These are phyloP conservation scores for Salix viminalis DNA, from an alignment of 345 rosid genomes.

Conservation along the genomic window DNA sequence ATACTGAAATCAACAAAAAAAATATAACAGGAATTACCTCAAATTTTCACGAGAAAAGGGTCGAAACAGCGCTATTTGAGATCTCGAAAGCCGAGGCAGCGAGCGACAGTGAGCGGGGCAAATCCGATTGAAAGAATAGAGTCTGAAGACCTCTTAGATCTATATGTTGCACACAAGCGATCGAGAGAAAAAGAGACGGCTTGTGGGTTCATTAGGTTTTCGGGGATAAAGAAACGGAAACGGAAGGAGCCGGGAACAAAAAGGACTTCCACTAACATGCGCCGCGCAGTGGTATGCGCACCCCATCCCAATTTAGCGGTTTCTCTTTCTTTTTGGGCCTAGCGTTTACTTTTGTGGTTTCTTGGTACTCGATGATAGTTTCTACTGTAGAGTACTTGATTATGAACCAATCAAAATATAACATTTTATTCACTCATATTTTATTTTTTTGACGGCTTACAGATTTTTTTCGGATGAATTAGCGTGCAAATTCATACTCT, in stretches of 20 bases:
- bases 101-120: neutral
- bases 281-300: neutral
- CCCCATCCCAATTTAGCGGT: neutral
- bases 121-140: neutral
- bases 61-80: too few relatives aligned
- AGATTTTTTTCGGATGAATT: too few relatives aligned
- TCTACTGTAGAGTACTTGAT: too few relatives aligned
- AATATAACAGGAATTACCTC: neutral
- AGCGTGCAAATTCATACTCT: too few relatives aligned
- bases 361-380: too few relatives aligned
- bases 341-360: too few relatives aligned
- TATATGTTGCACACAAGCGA: neutral
- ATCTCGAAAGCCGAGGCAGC: neutral
- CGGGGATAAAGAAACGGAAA: slow-evolving; percentile 7
- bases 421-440: too few relatives aligned
- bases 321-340: neutral
- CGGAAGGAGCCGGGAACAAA: slow-evolving; percentile 9
- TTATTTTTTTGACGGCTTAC: too few relatives aligned
- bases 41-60: neutral
- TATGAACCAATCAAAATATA: too few relatives aligned
- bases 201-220: slow-evolving; percentile 3
- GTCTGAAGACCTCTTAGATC: neutral
- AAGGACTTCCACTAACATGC: neutral
- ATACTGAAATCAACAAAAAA: neutral
- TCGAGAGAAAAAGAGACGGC: neutral